Base-by-base conservation (phyloP, 371 early-diverging fungal genomes). In the Mucor piriformis region DNA sequence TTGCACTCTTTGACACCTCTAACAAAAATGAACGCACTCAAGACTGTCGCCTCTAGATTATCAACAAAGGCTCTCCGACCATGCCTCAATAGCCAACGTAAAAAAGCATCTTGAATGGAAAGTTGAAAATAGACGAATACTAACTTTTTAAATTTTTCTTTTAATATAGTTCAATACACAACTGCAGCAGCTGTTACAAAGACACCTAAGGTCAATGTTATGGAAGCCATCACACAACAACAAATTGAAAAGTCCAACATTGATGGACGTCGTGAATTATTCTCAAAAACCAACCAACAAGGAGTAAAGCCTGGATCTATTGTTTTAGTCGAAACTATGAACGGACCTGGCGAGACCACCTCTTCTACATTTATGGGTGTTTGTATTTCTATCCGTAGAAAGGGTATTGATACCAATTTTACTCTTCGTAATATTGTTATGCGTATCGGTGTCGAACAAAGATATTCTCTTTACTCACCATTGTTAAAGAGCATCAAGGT, bases 371-470 rank as follows among this genome's bases (percentile, higher is more conserved):
- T 94, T 71, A 83, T 88, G 59, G 94, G 94, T 15, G 82, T 93
- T 11, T 84, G 89, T 46, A 89, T 92, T 57, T 87, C 91, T n/a
- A 90, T 94, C 51, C 83, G 85, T 66, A 83, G 92, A 66, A 84
- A 87, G 54, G 92, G 91, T 10, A 73, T 92, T 18, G 88, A 89
- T 54, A 90, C 91, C 51, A 83, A 80, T 65, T 86, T 94, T 51
- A 91, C 88, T 0, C 79, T 94, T 66, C 85, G 94, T 32, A 94
- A 92, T 51, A 83, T 90, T 29, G 88, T 94, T 23, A 72, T 90
- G 61, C 90, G 88, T 66, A 83, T 92, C 34, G 94, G 94, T 54
- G 91, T 94, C 6, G 94, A 94, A 66, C 85, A 88, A 70, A 81
- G 87, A 57, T 94, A 85, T 58, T 80, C 81, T 55, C 82, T 89